Evolutionary conservation across 2,329 filamentous ascomycete species (phyloP).

Genomic region (Chaetomium sp.): DNA sequence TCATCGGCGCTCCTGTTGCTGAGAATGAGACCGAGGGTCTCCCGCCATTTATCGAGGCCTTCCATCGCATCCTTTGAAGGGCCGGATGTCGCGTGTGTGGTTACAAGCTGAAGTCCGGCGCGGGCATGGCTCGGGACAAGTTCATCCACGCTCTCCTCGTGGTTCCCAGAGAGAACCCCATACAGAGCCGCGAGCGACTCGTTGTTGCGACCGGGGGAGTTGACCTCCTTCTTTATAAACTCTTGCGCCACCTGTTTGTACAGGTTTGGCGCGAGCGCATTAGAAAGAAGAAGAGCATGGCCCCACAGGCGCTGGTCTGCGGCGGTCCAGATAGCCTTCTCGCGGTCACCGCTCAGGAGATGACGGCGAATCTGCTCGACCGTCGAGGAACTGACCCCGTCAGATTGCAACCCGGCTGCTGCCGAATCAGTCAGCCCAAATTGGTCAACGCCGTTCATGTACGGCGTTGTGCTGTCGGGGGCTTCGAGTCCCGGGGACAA

Average conservation of each 20-base stretch:
- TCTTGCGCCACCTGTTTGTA: slow-evolving; percentile 95
- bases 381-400: slow-evolving; percentile 68
- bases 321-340: slow-evolving; percentile 90
- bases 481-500: slow-evolving; percentile 62
- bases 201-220: slow-evolving; percentile 74
- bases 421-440: slow-evolving; percentile 34
- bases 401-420: slow-evolving; percentile 43
- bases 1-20: slow-evolving; percentile 87
- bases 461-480: slow-evolving; percentile 35
- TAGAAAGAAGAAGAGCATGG: slow-evolving; percentile 88
- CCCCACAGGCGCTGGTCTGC: slow-evolving; percentile 95
- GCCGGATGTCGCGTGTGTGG: slow-evolving; percentile 64
- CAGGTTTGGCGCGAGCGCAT: slow-evolving; percentile 73
- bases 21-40: slow-evolving; percentile 81
- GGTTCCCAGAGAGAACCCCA: slow-evolving; percentile 89
- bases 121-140: slow-evolving; percentile 90
- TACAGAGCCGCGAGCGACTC: slow-evolving; percentile 91
- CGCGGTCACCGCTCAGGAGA: slow-evolving; percentile 78
- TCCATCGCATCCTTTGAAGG: slow-evolving; percentile 73
- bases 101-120: slow-evolving; percentile 88
- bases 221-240: slow-evolving; percentile 93
- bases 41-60: slow-evolving; percentile 90
- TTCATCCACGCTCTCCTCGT: slow-evolving; percentile 93
- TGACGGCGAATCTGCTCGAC: slow-evolving; percentile 72
- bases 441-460: slow-evolving; percentile 33